These are phyloP conservation scores for Hypomyces perniciosus DNA, from an alignment of 2,329 filamentous ascomycete genomes.

Conservation along the genomic window DNA sequence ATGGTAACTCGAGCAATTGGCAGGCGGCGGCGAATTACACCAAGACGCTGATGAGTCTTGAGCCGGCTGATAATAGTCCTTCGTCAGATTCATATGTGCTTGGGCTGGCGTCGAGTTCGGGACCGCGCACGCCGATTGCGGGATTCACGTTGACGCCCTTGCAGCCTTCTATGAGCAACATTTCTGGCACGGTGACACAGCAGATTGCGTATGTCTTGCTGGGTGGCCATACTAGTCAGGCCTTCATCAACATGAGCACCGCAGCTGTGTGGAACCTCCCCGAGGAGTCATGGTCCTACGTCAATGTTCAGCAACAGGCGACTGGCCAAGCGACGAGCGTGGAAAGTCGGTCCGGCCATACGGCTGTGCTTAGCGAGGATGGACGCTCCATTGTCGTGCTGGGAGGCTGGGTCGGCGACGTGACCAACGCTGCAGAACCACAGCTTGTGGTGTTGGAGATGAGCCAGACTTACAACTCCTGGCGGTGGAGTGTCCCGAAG, in stretches of 20 bases:
- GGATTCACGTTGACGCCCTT: slow-evolving; percentile 79
- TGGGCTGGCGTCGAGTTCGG: slow-evolving; percentile 39
- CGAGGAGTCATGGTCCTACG: slow-evolving; percentile 79
- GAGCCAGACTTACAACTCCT: slow-evolving; percentile 66
- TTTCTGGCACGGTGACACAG: slow-evolving; percentile 59
- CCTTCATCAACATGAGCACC: slow-evolving; percentile 93
- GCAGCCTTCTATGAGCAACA: slow-evolving; percentile 62
- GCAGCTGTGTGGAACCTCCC: slow-evolving; percentile 82
- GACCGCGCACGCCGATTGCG: slow-evolving; percentile 71
- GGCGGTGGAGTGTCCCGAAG: slow-evolving; percentile 63
- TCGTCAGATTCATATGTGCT: slow-evolving; percentile 26
- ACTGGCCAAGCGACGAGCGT: slow-evolving; percentile 39
- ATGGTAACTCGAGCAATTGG: slow-evolving; percentile 47
- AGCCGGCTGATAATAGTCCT: slow-evolving; percentile 32
- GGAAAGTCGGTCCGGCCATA: slow-evolving; percentile 84
- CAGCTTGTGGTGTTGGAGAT: slow-evolving; percentile 74
- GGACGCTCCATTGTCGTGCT: slow-evolving; percentile 71
- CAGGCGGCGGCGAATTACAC: slow-evolving; percentile 69
- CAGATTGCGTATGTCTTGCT: slow-evolving; percentile 75
- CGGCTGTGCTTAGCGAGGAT: slow-evolving; percentile 72
- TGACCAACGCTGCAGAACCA: slow-evolving; percentile 68
- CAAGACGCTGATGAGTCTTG: slow-evolving; percentile 67
- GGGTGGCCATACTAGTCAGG: slow-evolving; percentile 74
- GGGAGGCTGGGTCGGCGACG: slow-evolving; percentile 89
- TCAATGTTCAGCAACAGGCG: slow-evolving; percentile 51